Conservation (phyloP, 768 basidiomycete species). For the Mycena galopus region DNA sequence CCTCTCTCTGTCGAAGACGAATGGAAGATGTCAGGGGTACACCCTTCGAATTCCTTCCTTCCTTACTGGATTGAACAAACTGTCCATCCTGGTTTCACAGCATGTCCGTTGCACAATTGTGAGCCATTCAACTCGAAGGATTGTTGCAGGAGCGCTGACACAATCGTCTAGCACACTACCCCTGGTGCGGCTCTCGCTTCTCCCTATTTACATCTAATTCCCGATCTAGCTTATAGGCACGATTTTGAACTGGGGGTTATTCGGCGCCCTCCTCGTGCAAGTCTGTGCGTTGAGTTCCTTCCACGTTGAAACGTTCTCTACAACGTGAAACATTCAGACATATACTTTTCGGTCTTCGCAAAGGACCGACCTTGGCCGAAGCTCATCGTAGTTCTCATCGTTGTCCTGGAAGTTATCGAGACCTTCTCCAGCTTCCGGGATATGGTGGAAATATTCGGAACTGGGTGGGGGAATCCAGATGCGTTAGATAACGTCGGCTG, state of each 20-base stretch:
- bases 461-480: slow-evolving; percentile 22
- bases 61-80: neutral
- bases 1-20: too few relatives aligned
- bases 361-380: slow-evolving; percentile 17
- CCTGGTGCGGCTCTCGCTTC: neutral
- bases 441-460: slow-evolving; percentile 14
- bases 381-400: slow-evolving; percentile 13
- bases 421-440: slow-evolving; percentile 9
- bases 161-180: slow-evolving; percentile 1
- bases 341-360: slow-evolving; percentile 28
- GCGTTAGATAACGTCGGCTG: slow-evolving; percentile 23
- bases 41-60: too few relatives aligned
- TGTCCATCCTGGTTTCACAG: neutral
- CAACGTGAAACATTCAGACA: neutral
- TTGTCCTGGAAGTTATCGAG: slow-evolving; percentile 26
- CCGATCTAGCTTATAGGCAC: slow-evolving; percentile 32
- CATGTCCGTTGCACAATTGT: neutral
- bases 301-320: neutral
- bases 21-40: too few relatives aligned
- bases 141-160: neutral
- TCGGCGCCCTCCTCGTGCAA: slow-evolving; percentile 28
- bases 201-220: too few relatives aligned
- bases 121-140: neutral
- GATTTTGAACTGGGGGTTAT: slow-evolving; percentile 27
- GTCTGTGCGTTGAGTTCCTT: slow-evolving; percentile 18